Evolutionary conservation across 768 basidiomycete species (phyloP), one percentile per base, ranked within the genome.

Genomic region (Sistotremastrum suecicum): DNA sequence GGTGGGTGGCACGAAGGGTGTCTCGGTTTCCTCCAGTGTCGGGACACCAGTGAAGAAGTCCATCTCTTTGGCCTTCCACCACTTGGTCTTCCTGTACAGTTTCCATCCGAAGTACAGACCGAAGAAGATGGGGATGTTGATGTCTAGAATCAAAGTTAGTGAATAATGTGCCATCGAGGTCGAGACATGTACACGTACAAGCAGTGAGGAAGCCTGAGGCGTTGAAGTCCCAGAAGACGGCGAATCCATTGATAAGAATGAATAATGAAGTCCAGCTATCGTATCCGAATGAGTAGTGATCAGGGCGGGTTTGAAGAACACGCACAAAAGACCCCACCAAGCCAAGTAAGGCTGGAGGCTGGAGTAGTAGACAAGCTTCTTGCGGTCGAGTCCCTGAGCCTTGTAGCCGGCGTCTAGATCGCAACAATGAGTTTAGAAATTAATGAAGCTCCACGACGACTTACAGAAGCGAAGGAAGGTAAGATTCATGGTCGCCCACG

Each of bases 41-140:
- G 83, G 83, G 47, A 84, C 78, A 45, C 80, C 74, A 34, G 80
- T 79, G 48, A 75, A 71, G 49, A 83, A 80, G 58, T 84, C 83
- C 73, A 83, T 80, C 52, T 84, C 75, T 28, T 66, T 47, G 2
- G 74, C 66, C 48, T 67, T 71, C 78, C 78, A 79, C 38, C 64
- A 44, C 35, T 62, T 61, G 5, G 61, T 61, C 44, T 60, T 58
- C 60, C 64, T 66, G 54, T 51, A 55, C 11, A 71, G 0, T 56
- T 72, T 68, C 62, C 66, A 76, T 31, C 62, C 63, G 30, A 67
- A 10, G 58, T 63, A 74, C 31, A 73, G 63, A 12, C 51, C 46
- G 51, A 72, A 50, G 63, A 75, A 74, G 41, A 76, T 50, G 6
- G 72, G 70, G 47, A 70, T 62, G 58, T 66, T 66, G 55, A 66